Percentiles rank a stretch among this genome's conserved stretches.
Evolutionary conservation across 805 yeast species (phyloP).

Genomic region (Debaryomyces castellii): DNA sequence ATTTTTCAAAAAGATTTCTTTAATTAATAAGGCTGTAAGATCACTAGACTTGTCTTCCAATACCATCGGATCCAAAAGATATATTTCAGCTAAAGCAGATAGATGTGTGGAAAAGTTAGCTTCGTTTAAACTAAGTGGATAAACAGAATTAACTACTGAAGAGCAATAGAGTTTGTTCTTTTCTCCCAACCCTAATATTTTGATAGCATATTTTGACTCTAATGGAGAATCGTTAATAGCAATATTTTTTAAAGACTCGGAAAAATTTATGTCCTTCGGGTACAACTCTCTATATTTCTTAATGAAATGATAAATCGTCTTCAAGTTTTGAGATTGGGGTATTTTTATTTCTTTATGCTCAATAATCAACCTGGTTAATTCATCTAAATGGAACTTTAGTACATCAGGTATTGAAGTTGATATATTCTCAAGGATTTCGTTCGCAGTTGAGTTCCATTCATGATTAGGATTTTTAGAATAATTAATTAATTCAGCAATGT

Average conservation of each 20-base stretch:
- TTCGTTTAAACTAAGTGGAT: conserved; percentile 48
- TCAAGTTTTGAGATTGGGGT: conserved; percentile 43
- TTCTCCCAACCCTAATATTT: conserved; percentile 50
- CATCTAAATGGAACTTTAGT: conserved; percentile 57
- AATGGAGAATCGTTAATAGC: conserved; percentile 53
- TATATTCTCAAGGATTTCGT: conserved; percentile 56
- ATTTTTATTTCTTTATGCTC: conserved; percentile 10
- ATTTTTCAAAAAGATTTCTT: conserved; percentile 60
- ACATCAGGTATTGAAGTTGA: conserved; percentile 63
- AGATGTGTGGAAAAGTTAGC: conserved; percentile 53
- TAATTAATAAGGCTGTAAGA: conserved; percentile 58
- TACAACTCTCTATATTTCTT: conserved; percentile 49
- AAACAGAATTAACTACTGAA: conserved; percentile 39
- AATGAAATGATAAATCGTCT: conserved; percentile 59
- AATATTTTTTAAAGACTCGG: conserved; percentile 44
- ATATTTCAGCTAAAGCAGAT: conserved; percentile 59
- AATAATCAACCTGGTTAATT: conserved; percentile 42
- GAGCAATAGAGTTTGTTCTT: conserved; percentile 40
- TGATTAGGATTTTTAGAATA: conserved; percentile 36
- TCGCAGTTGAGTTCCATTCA: conserved; percentile 37
- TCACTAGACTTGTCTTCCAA: conserved; percentile 56
- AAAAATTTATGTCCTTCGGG: conserved; percentile 44
- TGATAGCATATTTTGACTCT: conserved; percentile 66
- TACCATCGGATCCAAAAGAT: conserved; percentile 45
- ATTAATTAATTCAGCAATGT: conserved; percentile 53